These are phyloP conservation scores for Calonectria pauciramosa DNA, from an alignment of 2,329 filamentous ascomycete genomes.

Conservation along the genomic window DNA sequence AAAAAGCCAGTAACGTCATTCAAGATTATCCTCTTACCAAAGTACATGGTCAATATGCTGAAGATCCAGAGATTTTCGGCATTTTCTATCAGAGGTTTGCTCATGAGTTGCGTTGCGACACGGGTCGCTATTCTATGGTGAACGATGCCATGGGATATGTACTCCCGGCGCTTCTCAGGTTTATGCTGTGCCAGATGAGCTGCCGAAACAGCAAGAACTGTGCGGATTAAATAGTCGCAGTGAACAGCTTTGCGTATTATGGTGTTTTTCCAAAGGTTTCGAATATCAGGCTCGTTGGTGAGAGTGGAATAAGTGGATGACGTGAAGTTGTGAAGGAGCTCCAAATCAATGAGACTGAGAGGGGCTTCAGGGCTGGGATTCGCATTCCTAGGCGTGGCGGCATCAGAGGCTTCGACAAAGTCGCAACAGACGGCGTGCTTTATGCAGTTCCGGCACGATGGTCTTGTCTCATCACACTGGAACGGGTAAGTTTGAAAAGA, in stretches of 20 bases:
- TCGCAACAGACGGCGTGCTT: background rate
- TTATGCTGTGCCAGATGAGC: background rate
- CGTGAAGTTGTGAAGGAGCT: background rate
- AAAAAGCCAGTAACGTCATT: background rate
- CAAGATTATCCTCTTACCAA: background rate
- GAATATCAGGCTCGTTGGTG: background rate
- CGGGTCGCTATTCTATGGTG: background rate
- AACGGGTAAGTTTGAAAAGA: background rate
- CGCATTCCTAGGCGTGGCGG: background rate
- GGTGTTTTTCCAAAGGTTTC: background rate
- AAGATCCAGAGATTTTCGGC: background rate
- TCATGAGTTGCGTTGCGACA: background rate
- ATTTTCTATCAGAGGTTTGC: background rate
- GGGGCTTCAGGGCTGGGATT: background rate
- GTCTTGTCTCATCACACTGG: background rate
- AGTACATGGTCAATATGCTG: background rate
- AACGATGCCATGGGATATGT: background rate
- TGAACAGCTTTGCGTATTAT: background rate
- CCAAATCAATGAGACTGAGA: background rate
- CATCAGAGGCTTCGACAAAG: background rate
- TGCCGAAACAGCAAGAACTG: background rate
- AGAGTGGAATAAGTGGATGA: background rate
- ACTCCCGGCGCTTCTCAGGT: background rate
- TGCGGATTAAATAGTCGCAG: background rate
- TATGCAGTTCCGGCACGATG: background rate